Conservation (phyloP, 345 rosid genomes). For the Syzygium grande region DNA sequence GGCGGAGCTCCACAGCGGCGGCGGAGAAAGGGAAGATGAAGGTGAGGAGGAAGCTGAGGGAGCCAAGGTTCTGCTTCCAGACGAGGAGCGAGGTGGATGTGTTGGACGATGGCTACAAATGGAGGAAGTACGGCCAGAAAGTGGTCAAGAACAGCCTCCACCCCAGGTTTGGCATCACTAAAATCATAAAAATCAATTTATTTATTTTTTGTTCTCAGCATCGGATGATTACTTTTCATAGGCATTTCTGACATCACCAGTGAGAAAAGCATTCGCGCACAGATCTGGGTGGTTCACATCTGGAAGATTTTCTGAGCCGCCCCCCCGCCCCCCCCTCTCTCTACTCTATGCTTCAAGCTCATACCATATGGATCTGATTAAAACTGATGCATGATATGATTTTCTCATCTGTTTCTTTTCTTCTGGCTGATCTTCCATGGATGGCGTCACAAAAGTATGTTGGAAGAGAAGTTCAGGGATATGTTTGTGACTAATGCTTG, state of each 20-base stretch:
- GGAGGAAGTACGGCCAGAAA: slow-evolving; percentile 99
- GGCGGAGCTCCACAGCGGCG: slow-evolving; percentile 59
- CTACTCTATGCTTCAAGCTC: not conserved
- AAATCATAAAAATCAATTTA: not conserved
- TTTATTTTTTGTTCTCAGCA: not conserved
- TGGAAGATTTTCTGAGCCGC: not conserved
- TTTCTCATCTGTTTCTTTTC: not conserved
- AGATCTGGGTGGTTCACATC: not conserved
- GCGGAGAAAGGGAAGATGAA: slow-evolving; percentile 68
- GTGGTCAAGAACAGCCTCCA: slow-evolving; percentile 97
- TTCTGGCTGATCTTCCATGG: not conserved
- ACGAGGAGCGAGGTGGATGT: slow-evolving; percentile 96
- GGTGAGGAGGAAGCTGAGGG: slow-evolving; percentile 85
- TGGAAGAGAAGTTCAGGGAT: not conserved
- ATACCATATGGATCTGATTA: not conserved
- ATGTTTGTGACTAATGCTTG: not conserved
- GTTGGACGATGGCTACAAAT: slow-evolving; percentile 92
- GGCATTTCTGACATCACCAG: not conserved
- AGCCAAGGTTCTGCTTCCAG: slow-evolving; percentile 98
- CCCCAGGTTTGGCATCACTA: slow-evolving; percentile 54
- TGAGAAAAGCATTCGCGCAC: not conserved
- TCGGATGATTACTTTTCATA: not conserved
- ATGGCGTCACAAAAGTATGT: not conserved
- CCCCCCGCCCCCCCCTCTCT: not conserved
- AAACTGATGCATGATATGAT: not conserved